Base-by-base conservation (phyloP, 306 rosid species). In the Carpinus fangiana region DNA sequence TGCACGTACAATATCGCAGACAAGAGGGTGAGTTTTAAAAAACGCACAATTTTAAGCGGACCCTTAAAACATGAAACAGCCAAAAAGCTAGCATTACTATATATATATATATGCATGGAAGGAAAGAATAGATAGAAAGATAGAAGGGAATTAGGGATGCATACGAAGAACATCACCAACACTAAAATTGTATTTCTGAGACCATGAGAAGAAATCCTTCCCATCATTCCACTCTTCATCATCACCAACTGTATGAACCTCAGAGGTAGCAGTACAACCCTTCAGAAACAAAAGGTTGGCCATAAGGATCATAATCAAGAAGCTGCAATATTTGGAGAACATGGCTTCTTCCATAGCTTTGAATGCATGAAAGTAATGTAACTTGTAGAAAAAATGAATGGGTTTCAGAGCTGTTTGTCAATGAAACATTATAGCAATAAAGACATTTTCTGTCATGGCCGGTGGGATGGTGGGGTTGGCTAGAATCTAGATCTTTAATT, bases 101-200 rank as follows among this genome's bases (percentile, higher is more conserved):
- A 34, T 34, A 23, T 38, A 38, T 38, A 34, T 34, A 23, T 23
- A 23, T 23, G 26, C 26, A 34, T 34, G 38, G 4, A 34, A 34
- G 43, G 43, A 38, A 38, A 6, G 31, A 34, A 26, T 34, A 23
- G 12, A 16, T 10, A 61, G 56, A 0, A 8, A 38, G 11, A 72
- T 7, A 14, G 20, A 47, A 36, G 70, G 70, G 34, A 73, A 70
- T 12, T 34, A 38, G 6, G 7, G 6, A 6, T 31, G 47, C 79
- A 74, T 81, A 81, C 85, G 86, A 8, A 85, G 77, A 74, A 85
- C 71, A 72, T 85, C 86, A 43, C 76, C 85, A 43, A 52, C 80
- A 50, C 67, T 78, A 43, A 78, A 78, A 43, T 75, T 81, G 73
- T 75, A 52, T 31, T 48, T 74, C 56, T 31, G 64, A 2, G 88